Conservation (phyloP, 2,329 filamentous ascomycete species). For the Ceratocystis cacaofunesta region DNA sequence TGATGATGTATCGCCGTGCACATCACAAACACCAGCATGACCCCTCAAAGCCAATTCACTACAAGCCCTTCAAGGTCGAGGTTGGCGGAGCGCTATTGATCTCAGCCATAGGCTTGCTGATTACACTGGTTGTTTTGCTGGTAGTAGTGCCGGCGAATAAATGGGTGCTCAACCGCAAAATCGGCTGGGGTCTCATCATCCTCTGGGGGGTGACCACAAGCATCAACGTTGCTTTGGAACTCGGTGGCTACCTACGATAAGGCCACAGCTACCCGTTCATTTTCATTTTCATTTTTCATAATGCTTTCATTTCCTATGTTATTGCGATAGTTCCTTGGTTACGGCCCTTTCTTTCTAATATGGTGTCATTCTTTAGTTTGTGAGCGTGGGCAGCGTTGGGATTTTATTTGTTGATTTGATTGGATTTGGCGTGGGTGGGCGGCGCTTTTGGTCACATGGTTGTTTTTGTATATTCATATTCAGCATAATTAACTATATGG, state of each 20-base stretch:
- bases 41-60: constrained; percentile 46
- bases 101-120: constrained; percentile 65
- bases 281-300: not conserved
- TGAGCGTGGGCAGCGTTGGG: not conserved
- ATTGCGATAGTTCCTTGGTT: not conserved
- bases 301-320: not conserved
- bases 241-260: constrained; percentile 36
- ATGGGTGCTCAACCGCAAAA: constrained; percentile 69
- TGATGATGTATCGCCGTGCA: constrained; percentile 64
- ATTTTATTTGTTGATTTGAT: not conserved
- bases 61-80: constrained; percentile 67
- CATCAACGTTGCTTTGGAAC: constrained; percentile 67
- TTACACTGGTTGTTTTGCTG: constrained; percentile 65
- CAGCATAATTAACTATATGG: not conserved
- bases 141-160: constrained; percentile 70
- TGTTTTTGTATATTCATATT: not conserved
- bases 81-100: constrained; percentile 77
- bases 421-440: not conserved
- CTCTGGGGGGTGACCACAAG: constrained; percentile 72
- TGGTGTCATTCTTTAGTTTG: not conserved
- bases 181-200: constrained; percentile 66
- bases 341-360: not conserved
- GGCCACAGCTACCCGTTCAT: constrained; percentile 20
- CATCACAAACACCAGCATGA: constrained; percentile 49
- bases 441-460: not conserved